Conservation (phyloP, 352 stramenopile species). For the Globisporangium echinulatum region DNA sequence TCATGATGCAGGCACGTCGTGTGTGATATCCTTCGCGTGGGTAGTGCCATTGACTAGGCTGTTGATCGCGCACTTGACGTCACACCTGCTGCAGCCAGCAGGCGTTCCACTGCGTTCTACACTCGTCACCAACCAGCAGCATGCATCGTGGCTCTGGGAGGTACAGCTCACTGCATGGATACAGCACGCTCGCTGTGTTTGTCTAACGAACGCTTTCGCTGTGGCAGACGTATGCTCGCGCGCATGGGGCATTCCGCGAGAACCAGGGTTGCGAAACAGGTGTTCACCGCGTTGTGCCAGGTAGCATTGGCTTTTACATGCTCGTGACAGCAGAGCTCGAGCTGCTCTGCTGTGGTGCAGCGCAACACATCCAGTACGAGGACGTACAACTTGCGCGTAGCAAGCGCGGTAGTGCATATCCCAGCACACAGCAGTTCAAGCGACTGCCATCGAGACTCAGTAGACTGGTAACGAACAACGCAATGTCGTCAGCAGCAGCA, state of each 20-base stretch:
- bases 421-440: constrained; percentile 15
- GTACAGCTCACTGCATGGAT: background rate
- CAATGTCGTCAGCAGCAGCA: no score
- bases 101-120: background rate
- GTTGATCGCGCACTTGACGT: no score
- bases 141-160: constrained; percentile 6
- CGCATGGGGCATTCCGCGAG: no score
- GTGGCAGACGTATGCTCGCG: no score
- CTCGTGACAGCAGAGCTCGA: background rate
- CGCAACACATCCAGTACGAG: constrained; percentile 14
- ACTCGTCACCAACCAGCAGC: background rate
- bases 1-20: no score
- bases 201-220: no score
- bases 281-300: background rate
- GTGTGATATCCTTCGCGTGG: no score
- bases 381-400: constrained; percentile 13
- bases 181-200: no score
- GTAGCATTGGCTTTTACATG: background rate
- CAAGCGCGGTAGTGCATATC: constrained; percentile 15
- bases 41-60: no score
- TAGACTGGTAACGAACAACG: no score
- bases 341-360: background rate
- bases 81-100: no score
- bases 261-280: background rate
- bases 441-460: constrained; percentile 1